Evolutionary conservation across 2,329 filamentous ascomycete genomes (phyloP).

Genomic region (Microdochium paspali): DNA sequence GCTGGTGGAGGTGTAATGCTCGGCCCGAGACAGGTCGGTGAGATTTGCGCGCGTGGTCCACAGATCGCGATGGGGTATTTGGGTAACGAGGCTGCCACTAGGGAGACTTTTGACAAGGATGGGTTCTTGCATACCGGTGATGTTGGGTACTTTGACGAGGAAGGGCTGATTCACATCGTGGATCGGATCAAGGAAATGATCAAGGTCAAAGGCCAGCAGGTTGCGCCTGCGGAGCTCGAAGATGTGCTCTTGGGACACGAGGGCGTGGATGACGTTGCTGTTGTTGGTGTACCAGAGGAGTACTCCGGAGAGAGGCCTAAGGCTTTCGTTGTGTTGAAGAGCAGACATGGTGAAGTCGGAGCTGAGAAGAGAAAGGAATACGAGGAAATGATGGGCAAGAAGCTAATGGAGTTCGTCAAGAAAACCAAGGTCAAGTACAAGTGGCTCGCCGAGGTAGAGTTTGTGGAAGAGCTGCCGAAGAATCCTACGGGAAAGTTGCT

Average conservation of each 20-base stretch:
- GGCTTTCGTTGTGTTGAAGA: conserved; percentile 47
- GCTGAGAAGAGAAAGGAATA: conserved; percentile 1
- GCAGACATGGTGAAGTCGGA: not conserved
- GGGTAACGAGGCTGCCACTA: conserved; percentile 12
- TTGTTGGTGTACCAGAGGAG: conserved; percentile 42
- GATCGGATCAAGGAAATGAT: conserved; percentile 53
- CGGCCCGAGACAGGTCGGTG: conserved; percentile 32
- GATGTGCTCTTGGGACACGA: conserved; percentile 17
- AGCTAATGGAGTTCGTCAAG: conserved; percentile 36
- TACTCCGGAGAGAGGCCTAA: conserved; percentile 48
- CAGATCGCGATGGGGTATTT: conserved; percentile 39
- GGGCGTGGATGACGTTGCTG: conserved; percentile 47
- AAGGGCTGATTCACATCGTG: conserved; percentile 45
- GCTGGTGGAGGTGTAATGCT: conserved; percentile 22
- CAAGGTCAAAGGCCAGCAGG: conserved; percentile 21
- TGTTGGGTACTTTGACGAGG: conserved; percentile 40
- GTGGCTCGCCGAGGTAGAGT: conserved; percentile 35
- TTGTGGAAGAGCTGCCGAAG: conserved; percentile 43
- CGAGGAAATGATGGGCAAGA: conserved; percentile 20
- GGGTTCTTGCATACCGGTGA: conserved; percentile 37
- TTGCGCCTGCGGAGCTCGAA: conserved; percentile 21
- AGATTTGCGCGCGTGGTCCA: conserved; percentile 34
- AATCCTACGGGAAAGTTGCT: conserved; percentile 49
- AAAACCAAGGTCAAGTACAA: conserved; percentile 43
- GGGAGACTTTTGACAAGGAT: conserved; percentile 4